Conservation (phyloP, 2,329 filamentous ascomycete genomes). For the Epichloe glyceriae region DNA sequence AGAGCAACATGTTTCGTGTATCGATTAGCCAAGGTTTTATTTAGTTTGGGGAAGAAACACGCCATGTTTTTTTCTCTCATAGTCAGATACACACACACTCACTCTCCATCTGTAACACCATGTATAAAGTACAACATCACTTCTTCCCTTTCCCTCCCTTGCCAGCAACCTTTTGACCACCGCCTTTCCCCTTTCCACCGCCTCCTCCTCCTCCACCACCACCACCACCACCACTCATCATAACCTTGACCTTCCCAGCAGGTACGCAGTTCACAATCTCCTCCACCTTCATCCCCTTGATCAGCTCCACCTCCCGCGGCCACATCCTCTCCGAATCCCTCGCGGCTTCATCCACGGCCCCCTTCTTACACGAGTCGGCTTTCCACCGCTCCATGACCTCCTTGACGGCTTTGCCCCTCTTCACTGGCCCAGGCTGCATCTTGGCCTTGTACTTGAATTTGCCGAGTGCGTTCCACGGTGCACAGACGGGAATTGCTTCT, state of each 20-base stretch:
- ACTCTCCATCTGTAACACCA: background rate
- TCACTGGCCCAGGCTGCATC: conserved; percentile 75
- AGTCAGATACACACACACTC: too few species aligned
- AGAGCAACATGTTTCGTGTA: too few species aligned
- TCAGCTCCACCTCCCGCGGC: conserved; percentile 72
- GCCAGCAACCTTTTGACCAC: conserved; percentile 20
- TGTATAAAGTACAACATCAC: background rate
- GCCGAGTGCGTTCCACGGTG: conserved; percentile 48
- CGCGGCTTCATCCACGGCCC: conserved; percentile 46
- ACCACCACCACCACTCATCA: conserved; percentile 47
- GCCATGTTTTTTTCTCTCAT: background rate
- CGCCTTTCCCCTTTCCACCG: conserved; percentile 18
- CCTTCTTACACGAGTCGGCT: conserved; percentile 44
- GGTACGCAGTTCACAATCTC: conserved; percentile 73
- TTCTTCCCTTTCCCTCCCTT: conserved; percentile 20
- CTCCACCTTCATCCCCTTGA: conserved; percentile 67
- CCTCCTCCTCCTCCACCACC: conserved; percentile 25
- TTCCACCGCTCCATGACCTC: conserved; percentile 81
- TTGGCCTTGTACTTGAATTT: conserved; percentile 90
- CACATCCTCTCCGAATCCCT: conserved; percentile 64
- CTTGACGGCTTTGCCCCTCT: conserved; percentile 89
- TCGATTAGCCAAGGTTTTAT: too few species aligned
- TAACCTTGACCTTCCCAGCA: conserved; percentile 66
- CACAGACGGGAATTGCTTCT: conserved; percentile 50
- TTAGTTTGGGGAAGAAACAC: too few species aligned